phyloP scores from a whole-genome alignment of 202 grass and related monocot genomes.

The Schoenoplectus triqueter region DNA sequence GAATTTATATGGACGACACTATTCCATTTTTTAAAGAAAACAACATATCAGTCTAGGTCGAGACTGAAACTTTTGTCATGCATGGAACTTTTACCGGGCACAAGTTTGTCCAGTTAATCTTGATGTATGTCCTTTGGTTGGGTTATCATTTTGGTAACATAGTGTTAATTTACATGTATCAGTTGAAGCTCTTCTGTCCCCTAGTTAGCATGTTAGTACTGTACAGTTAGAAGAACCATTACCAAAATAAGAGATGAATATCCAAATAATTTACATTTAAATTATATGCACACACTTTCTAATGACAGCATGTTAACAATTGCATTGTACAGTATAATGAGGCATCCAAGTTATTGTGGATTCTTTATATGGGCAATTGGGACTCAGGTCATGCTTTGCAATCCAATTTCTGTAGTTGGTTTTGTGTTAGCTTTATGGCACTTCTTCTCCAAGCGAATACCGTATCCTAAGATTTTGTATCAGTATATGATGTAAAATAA shows the following conservation, averaged over 20 bases:
- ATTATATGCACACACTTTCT: not conserved
- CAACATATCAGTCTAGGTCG: not conserved
- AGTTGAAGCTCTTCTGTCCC: not conserved
- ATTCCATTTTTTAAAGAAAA: not conserved
- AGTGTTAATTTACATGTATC: not conserved
- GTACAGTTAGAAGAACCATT: not conserved
- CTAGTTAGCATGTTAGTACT: slow-evolving; percentile 5
- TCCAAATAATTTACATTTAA: slow-evolving; percentile 2
- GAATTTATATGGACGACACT: not conserved
- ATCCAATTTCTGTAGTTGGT: slow-evolving; percentile 66
- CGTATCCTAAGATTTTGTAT: slow-evolving; percentile 57
- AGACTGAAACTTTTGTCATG: not conserved
- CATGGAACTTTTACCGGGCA: not conserved
- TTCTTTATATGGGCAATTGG: slow-evolving; percentile 82
- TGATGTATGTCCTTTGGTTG: not conserved
- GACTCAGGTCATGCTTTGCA: slow-evolving; percentile 87
- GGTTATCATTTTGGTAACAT: slow-evolving; percentile 20
- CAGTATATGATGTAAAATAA: not conserved
- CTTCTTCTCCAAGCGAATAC: slow-evolving; percentile 78
- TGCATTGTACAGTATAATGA: slow-evolving; percentile 66
- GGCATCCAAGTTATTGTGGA: slow-evolving; percentile 86
- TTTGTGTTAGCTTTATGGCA: slow-evolving; percentile 61
- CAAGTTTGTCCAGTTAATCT: not conserved
- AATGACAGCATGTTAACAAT: slow-evolving; percentile 33
- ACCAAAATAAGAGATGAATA: not conserved